Conservation (phyloP, 2,329 filamentous ascomycete species). For the Phoma sp. region DNA sequence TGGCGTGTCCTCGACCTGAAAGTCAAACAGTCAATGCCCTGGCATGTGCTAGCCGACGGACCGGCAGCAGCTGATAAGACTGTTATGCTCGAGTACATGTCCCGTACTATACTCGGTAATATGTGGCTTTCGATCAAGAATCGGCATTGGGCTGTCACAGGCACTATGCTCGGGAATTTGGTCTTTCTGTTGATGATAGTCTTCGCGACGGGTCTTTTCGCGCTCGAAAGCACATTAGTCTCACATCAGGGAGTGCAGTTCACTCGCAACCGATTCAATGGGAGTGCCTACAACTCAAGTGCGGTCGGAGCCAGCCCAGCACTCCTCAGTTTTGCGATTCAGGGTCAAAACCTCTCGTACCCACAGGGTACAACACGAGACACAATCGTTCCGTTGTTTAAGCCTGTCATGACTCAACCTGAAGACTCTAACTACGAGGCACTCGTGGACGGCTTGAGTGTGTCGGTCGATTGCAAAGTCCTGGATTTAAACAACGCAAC, state of each 20-base stretch:
- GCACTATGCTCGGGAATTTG: not conserved
- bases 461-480: not conserved
- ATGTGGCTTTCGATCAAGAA: not conserved
- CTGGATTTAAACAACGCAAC: not conserved
- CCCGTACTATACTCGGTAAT: not conserved
- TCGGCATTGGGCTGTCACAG: not conserved
- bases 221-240: not conserved
- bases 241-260: not conserved
- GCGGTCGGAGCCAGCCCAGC: not conserved
- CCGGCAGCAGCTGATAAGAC: not conserved
- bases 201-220: constrained; percentile 2
- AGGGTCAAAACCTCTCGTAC: not conserved
- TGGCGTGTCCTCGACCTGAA: constrained; percentile 5
- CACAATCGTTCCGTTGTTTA: not conserved
- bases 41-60: constrained; percentile 2
- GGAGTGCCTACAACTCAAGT: not conserved
- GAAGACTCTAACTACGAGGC: not conserved
- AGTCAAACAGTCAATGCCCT: not conserved
- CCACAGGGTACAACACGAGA: not conserved
- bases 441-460: not conserved
- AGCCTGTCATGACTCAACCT: not conserved
- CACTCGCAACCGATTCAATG: not conserved
- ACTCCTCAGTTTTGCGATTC: not conserved
- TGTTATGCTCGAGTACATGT: constrained; percentile 4
- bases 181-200: not conserved